Evolutionary conservation across 2,329 filamentous ascomycete species (phyloP), one percentile per base, ranked within the genome.

Genomic region (Pseudodiploospora longispora): DNA sequence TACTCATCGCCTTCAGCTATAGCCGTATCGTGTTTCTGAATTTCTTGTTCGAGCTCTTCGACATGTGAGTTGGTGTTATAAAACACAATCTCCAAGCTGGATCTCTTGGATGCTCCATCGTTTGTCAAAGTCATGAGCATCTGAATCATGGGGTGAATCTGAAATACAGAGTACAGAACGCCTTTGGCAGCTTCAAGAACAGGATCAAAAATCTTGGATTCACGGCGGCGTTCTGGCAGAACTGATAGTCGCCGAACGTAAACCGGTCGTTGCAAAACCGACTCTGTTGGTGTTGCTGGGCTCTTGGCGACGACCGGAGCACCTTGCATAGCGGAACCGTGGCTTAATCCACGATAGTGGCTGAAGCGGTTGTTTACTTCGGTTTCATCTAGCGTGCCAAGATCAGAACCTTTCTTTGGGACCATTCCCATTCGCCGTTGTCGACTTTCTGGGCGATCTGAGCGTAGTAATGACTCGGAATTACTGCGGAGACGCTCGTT

Each of bases 401-500:
- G 65, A 48, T 83, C 79, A 3, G 75, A 75, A 1, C 43, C 28
- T 52, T 79, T 80, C 55, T 71, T 79, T 1, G 78, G 75, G 31
- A 82, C 70, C 30, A 82, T 74, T 5, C 76, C 80, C 77, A 83
- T 81, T n/a, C 80, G 75, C 36, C 79, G 71, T 19, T 73, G 74
- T 33, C 79, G 71, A 52, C 74, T 76, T 41, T 72, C 69, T 2
- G 74, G 66, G 4, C 75, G 68, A 27, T 79, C 75, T 28, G 60
- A 56, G 46, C 78, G 74, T 29, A 81, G 55, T 4, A 79, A 59
- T 1, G 74, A 77, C 56, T 84, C 80, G 34, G 80, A 83, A 47
- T 83, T 83, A 54, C 80, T 83, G 36, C 80, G 75, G 9, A 78
- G 54, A 7, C 83, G 75, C 59, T 89, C 85, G 51, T 80, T 85